Evolutionary conservation across 2,329 filamentous ascomycete genomes (phyloP).

Genomic region (Exophiala calicioides): DNA sequence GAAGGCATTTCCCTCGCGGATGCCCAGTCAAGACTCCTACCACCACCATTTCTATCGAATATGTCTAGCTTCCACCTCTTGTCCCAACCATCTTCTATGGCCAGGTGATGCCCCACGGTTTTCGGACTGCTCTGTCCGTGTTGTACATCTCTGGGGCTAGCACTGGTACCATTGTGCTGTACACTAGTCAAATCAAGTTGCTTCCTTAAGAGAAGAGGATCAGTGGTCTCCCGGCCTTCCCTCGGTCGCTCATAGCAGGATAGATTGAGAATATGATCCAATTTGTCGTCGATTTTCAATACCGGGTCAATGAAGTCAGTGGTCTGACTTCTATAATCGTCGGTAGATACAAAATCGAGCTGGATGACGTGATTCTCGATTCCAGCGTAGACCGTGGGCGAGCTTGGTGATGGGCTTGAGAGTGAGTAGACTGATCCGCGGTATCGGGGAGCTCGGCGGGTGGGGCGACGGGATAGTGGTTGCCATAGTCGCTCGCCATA

Average conservation of each 20-base stretch:
- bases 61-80: slow-evolving; percentile 23
- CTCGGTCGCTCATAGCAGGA: slow-evolving; percentile 48
- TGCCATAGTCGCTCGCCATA: slow-evolving; percentile 22
- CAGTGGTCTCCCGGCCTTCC: slow-evolving; percentile 29
- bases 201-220: slow-evolving; percentile 29
- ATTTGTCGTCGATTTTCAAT: slow-evolving; percentile 6
- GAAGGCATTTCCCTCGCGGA: too few species aligned
- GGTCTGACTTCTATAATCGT: slow-evolving; percentile 38
- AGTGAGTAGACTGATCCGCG: slow-evolving; percentile 48
- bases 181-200: slow-evolving; percentile 19
- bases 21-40: background rate
- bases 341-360: slow-evolving; percentile 47
- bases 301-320: slow-evolving; percentile 1
- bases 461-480: slow-evolving; percentile 19
- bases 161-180: background rate
- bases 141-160: background rate
- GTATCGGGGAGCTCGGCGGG: slow-evolving; percentile 35
- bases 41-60: slow-evolving; percentile 5
- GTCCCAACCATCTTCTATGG: slow-evolving; percentile 25
- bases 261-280: slow-evolving; percentile 36
- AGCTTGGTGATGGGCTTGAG: slow-evolving; percentile 46
- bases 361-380: slow-evolving; percentile 45
- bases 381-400: slow-evolving; percentile 48
- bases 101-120: too few species aligned
- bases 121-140: background rate